A percentile compares a stretch with the other conserved stretches of the same genome.
phyloP scores from a whole-genome alignment of 2,329 filamentous ascomycete species.

The Pseudodiploospora longispora region DNA sequence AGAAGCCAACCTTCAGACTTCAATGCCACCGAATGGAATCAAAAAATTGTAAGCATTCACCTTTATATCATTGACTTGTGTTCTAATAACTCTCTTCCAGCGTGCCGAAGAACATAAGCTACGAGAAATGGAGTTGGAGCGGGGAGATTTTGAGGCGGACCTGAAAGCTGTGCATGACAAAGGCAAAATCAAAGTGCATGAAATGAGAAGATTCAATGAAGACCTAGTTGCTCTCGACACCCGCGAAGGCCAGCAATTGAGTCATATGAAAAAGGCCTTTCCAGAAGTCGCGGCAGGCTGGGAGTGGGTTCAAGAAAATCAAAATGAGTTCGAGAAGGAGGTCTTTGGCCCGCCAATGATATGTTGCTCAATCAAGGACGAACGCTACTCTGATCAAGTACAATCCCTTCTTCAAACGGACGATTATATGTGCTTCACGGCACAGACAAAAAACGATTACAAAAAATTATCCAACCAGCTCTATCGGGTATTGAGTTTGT shows the following conservation, averaged over 20 bases:
- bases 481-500: conserved; percentile 54
- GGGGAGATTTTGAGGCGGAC: conserved; percentile 29
- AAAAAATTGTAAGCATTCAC: conserved; percentile 53
- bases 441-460: conserved; percentile 69
- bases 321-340: conserved; percentile 59
- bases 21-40: conserved; percentile 62
- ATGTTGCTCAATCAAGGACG: conserved; percentile 70
- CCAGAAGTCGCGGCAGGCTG: conserved; percentile 62
- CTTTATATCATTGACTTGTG: not conserved
- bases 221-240: conserved; percentile 59
- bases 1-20: conserved; percentile 59
- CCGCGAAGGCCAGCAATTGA: conserved; percentile 64
- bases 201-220: conserved; percentile 30
- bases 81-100: conserved; percentile 25
- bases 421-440: conserved; percentile 62
- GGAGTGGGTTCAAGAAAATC: conserved; percentile 73
- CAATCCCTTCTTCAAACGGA: conserved; percentile 42
- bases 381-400: conserved; percentile 51
- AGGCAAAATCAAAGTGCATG: conserved; percentile 31
- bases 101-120: conserved; percentile 51
- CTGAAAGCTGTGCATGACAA: conserved; percentile 33
- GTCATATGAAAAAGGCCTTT: conserved; percentile 52
- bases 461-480: conserved; percentile 61
- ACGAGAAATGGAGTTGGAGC: conserved; percentile 42
- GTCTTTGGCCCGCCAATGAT: conserved; percentile 78